Base-by-base conservation (phyloP, 1,284 basidiomycete species). In the Ustilago curta region DNA sequence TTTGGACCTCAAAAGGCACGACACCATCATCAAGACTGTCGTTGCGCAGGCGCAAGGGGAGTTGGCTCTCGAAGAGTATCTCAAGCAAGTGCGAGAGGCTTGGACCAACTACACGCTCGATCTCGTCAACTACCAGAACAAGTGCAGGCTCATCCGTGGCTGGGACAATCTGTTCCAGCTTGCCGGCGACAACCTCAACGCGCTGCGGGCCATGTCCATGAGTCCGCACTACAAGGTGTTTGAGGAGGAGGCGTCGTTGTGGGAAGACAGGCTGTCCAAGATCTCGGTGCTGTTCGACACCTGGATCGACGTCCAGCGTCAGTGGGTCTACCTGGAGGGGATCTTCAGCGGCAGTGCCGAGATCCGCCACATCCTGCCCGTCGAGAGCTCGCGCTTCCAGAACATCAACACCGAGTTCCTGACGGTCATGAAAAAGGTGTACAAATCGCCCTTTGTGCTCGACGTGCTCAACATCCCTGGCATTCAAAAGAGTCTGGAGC, bases 341-440 rank as follows among this genome's bases (percentile, higher is more conserved):
- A 98, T 99, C 82, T 99, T 99, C 87, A 94, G 94, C n/a, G 95
- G 95, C 44, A 97, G 94, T 96, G 90, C 98, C 94, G 86, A 83
- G 62, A 84, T 84, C 27, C 76, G 77, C 44, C 97, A 99, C 85
- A 91, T 99, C 19, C 90, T 99, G 8, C 97, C 97, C 0, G 93
- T 97, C 67, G 97, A 99, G 87, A 95, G 91, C 81, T 91, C 94
- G 37, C 93, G 97, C 37, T 99, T 99, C 88, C 92, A 94, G 85
- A 98, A 95, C 87, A 99, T 99, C 89, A 98, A 99, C 86, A 91
- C 94, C 48, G 97, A 99, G 85, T 99, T 99, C 87, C 88, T 99
- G 60, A 91, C 94, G 0, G 93, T 98, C 74, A 98, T 99, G 95
- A 98, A 98, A 88, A 97, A 96, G 86, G 97, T 99, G 68, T 95